Evolutionary conservation across 2,329 filamentous ascomycete species (phyloP).

Genomic region (Sphaerostilbella broomeana): DNA sequence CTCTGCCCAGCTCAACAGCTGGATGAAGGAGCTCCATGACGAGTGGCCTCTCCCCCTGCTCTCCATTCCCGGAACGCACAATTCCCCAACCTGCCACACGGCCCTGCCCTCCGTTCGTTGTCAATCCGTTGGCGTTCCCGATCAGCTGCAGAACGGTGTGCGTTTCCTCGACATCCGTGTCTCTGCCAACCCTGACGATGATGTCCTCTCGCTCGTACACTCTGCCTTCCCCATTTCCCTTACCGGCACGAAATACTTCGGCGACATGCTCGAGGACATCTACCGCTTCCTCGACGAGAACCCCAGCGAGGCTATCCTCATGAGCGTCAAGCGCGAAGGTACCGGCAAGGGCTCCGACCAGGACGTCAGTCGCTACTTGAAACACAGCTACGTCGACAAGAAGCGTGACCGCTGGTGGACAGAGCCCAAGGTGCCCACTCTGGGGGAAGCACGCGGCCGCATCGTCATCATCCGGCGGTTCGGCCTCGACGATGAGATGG

Average conservation of each 20-base stretch:
- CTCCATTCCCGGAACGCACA: conserved; percentile 92
- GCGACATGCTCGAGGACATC: conserved; percentile 62
- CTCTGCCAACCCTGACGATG: conserved; percentile 44
- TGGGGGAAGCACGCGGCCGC: conserved; percentile 74
- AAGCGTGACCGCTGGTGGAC: conserved; percentile 67
- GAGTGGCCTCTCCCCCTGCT: conserved; percentile 69
- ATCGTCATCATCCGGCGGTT: conserved; percentile 83
- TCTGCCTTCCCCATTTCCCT: conserved; percentile 83
- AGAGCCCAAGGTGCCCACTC: conserved; percentile 64
- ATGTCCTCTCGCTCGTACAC: conserved; percentile 77
- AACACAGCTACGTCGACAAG: conserved; percentile 60
- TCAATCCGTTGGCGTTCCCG: conserved; percentile 69
- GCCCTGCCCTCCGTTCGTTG: conserved; percentile 91
- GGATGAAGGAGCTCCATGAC: conserved; percentile 75
- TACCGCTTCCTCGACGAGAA: conserved; percentile 71
- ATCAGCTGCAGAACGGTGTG: conserved; percentile 82
- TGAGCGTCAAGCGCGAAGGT: conserved; percentile 89
- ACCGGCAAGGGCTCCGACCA: conserved; percentile 72
- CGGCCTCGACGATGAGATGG: conserved; percentile 50
- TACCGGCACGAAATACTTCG: conserved; percentile 72
- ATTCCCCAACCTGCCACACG: conserved; percentile 76
- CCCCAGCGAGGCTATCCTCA: conserved; percentile 73
- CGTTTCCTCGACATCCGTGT: conserved; percentile 93
- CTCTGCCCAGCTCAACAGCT: conserved; percentile 60
- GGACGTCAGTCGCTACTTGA: conserved; percentile 68